Evolutionary conservation across 2,329 filamentous ascomycete species (phyloP).

Genomic region (Cladosporium sp.): DNA sequence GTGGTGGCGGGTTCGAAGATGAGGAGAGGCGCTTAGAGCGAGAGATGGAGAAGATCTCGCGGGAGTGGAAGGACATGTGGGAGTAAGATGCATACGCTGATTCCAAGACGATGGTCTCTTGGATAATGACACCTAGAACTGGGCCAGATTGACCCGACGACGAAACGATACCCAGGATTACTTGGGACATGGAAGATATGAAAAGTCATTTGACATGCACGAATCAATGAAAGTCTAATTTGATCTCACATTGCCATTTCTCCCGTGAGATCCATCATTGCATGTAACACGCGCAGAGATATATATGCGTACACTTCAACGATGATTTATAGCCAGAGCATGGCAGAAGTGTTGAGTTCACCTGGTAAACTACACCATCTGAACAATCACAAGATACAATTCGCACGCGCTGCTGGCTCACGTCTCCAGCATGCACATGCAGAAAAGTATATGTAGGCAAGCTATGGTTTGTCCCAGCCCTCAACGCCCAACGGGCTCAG

Average conservation of each 20-base stretch:
- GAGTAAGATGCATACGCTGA: conserved; percentile 31
- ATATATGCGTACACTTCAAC: too few relatives aligned
- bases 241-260: background rate
- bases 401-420: background rate
- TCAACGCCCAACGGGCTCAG: conserved; percentile 87
- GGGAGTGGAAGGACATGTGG: conserved; percentile 49
- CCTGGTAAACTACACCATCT: too few relatives aligned
- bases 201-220: background rate
- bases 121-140: background rate
- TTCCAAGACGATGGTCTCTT: background rate
- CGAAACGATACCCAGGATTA: background rate
- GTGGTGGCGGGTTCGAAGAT: conserved; percentile 45
- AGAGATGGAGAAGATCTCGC: conserved; percentile 46
- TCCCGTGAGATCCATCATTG: too few relatives aligned
- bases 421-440: conserved; percentile 1
- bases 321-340: too few relatives aligned
- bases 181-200: background rate
- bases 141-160: background rate
- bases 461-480: conserved; percentile 87
- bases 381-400: too few relatives aligned
- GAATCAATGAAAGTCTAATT: background rate
- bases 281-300: too few relatives aligned
- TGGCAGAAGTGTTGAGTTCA: too few relatives aligned
- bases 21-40: conserved; percentile 56
- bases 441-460: conserved; percentile 33